Evolutionary conservation across 257 asterid genomes (phyloP), one percentile per base, ranked within the genome.

Genomic region (Jasminum sambac): DNA sequence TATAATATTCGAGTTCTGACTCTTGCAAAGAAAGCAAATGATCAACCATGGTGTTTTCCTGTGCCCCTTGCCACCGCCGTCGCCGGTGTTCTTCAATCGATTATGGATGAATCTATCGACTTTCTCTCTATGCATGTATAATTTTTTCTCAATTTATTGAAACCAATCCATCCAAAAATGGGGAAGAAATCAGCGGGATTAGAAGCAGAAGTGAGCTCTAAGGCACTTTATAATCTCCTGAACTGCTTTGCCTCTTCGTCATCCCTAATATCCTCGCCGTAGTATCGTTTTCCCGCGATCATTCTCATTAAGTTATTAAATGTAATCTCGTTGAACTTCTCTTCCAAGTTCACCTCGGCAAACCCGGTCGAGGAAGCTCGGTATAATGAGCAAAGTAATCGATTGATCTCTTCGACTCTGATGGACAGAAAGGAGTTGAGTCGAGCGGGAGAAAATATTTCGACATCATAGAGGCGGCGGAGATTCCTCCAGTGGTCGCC

Each of bases 271-370:
- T 70, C 71, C 25, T 72, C 73, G 6, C 79, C 79, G 26, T 42
- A 82, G 14, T 72, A 82, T 11, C 83, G 43, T 43, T 78, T 82
- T 30, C 78, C 76, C 0, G 76, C 75, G 5, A 73, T 8, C 77
- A 78, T 82, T 37, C 83, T 75, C 75, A 63, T 75, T n/a, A 76
- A 50, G 40, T 68, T 73, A 9, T 82, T 82, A 10, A 76, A 77
- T 0, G 77, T 39, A 46, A 76, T 24, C 64, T 74, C 75, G n/a
- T n/a, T n/a, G n/a, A n/a, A n/a, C n/a, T n/a, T n/a, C n/a, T n/a
- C n/a, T n/a, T n/a, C n/a, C n/a, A n/a, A n/a, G n/a, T n/a, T n/a
- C n/a, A n/a, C n/a, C n/a, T n/a, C n/a, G n/a, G n/a, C n/a, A n/a
- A n/a, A n/a, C n/a, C n/a, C n/a, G n/a, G n/a, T n/a, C n/a, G n/a